Percentiles rank a stretch among this genome's conserved stretches.
These are phyloP conservation scores for Aureobasidium subglaciale DNA, from an alignment of 2,329 filamentous ascomycete species.

Conservation along the genomic window DNA sequence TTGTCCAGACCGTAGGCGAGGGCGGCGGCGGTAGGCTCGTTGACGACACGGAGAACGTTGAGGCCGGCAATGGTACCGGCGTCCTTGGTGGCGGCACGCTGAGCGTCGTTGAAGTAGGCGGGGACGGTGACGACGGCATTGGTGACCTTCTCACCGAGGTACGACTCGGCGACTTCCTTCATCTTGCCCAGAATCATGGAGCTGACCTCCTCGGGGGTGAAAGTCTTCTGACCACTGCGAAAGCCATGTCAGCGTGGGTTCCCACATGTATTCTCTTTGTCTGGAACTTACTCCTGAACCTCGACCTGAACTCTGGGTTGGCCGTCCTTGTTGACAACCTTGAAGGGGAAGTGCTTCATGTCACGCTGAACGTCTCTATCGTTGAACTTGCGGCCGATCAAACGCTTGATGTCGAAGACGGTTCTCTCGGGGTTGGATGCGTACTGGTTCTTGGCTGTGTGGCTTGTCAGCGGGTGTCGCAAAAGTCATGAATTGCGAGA, in stretches of 20 bases:
- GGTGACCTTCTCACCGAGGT: conserved; percentile 74
- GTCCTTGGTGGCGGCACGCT: conserved; percentile 95
- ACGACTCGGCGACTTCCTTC: conserved; percentile 74
- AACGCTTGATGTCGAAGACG: conserved; percentile 44
- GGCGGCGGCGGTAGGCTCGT: conserved; percentile 92
- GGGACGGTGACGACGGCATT: conserved; percentile 90
- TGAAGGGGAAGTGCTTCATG: conserved; percentile 98
- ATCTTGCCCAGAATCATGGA: conserved; percentile 79
- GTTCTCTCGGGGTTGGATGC: conserved; percentile 44
- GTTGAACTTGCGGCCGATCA: conserved; percentile 46
- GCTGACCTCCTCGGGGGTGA: conserved; percentile 74
- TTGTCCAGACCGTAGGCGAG: conserved; percentile 92
- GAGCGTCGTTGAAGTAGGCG: conserved; percentile 98
- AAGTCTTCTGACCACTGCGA: conserved; percentile 51
- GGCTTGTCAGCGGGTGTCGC: conserved; percentile 3
- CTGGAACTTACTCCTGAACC: conserved; percentile 46
- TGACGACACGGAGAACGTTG: conserved; percentile 92
- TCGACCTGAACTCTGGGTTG: conserved; percentile 80
- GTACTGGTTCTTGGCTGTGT: conserved; percentile 79
- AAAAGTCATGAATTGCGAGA: neutral
- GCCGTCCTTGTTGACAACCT: conserved; percentile 79
- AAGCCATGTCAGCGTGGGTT: conserved; percentile 15
- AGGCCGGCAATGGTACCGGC: conserved; percentile 86
- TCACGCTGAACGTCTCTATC: conserved; percentile 81
- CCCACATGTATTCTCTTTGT: neutral